phyloP scores from a whole-genome alignment of 441 rosid genomes.

The Lagerstroemia fauriei region DNA sequence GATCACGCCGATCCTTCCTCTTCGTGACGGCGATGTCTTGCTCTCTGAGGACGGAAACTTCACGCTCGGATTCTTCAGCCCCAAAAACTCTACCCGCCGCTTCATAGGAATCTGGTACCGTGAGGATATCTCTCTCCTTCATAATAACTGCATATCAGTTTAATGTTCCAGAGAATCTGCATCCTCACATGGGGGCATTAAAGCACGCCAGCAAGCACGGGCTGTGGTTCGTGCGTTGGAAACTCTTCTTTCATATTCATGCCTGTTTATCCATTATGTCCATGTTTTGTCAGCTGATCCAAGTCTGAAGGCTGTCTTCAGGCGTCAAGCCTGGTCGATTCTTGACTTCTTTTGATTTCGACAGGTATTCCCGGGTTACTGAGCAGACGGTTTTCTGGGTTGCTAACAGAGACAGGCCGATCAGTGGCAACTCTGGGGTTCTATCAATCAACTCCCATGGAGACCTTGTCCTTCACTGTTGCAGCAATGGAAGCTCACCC shows the following conservation, averaged over 20 bases:
- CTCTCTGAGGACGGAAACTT: slow-evolving; percentile 13
- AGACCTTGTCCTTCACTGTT: background rate
- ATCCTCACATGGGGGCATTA: background rate
- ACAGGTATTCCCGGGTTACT: slow-evolving; percentile 16
- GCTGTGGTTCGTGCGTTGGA: background rate
- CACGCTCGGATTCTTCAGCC: slow-evolving; percentile 27
- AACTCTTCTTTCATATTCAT: background rate
- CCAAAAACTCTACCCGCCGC: background rate
- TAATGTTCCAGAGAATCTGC: background rate
- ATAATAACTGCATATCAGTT: background rate
- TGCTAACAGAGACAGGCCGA: slow-evolving; percentile 61
- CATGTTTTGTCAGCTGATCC: background rate
- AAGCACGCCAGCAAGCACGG: background rate
- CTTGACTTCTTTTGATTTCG: background rate
- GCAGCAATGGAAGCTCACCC: slow-evolving; percentile 38
- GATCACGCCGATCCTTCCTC: background rate
- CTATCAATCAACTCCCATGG: slow-evolving; percentile 31
- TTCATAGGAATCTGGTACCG: slow-evolving; percentile 32
- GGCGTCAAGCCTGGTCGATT: background rate
- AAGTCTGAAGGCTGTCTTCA: background rate
- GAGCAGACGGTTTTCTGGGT: slow-evolving; percentile 58
- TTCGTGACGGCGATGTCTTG: slow-evolving; percentile 18
- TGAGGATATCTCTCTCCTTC: slow-evolving; percentile 27
- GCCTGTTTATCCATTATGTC: background rate
- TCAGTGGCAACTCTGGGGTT: slow-evolving; percentile 43